Evolutionary conservation across 139 green algal species (phyloP), one percentile per base, ranked within the genome.

Genomic region (Chlorella ohadii): DNA sequence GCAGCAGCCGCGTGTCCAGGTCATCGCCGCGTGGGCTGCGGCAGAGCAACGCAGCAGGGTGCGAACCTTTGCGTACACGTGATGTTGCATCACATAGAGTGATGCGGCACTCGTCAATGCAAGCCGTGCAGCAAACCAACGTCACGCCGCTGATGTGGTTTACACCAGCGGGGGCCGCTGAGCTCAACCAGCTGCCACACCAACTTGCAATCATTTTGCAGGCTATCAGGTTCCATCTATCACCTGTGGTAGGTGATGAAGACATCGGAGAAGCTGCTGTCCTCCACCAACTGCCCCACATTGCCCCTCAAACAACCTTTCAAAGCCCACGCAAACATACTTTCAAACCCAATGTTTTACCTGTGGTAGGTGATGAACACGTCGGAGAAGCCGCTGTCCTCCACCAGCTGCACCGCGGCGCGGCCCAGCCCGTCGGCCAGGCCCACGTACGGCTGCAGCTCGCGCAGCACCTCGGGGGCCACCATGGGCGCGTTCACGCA

Each of bases 401-500:
- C 87, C 27, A 95, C 89, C 61, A 94, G 90, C 88, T 93, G 89
- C 70, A 94, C 89, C 4, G 88, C 92, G 4, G 93, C 88, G 80
- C 90, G 90, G 82, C 95, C 95, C 72, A 98, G 89, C 2, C 92
- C 83, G 56, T 94, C 81, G 5, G 96, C 94, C 64, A 99, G 91
- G 4, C 75, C 61, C 39, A 98, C 92, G 75, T 94, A 99, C 31
- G 96, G 96, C 85, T 93, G 86, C 87, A 99, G 93, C 93, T 99
- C 96, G 82, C 90, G 85, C 34, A 98, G 91, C 61, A 98, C 92
- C 93, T 99, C 96, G n/a, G 91, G 83, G 13, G 96, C 89, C 70
- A 99, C 92, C 94, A 98, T 97, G 55, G 96, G 96, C 31, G 96
- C 96, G 81, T 99, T 99, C 63, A 98, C 94, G 28, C 96, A 96